Evolutionary conservation across 2,329 filamentous ascomycete species (phyloP).

Genomic region (Sporothrix euskadiensis): DNA sequence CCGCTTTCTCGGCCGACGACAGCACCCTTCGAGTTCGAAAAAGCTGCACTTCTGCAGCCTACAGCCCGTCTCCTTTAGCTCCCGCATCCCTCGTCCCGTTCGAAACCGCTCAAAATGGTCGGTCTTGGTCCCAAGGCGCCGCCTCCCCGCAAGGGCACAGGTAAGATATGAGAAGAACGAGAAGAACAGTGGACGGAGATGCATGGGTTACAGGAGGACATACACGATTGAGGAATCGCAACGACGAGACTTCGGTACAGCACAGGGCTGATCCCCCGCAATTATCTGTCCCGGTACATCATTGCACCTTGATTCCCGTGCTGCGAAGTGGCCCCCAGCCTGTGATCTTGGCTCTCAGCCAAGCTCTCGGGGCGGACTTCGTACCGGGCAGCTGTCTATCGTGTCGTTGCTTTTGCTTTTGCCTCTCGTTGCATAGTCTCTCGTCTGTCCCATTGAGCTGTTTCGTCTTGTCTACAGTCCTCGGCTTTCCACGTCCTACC

Average conservation of each 20-base stretch:
- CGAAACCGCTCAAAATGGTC: constrained; percentile 53
- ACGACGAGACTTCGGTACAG: neutral
- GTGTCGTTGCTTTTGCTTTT: neutral
- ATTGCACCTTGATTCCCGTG: neutral
- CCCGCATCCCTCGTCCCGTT: constrained; percentile 14
- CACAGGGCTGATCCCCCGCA: neutral
- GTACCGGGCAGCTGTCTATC: neutral
- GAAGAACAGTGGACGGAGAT: neutral
- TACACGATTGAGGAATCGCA: neutral
- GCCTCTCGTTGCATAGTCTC: neutral
- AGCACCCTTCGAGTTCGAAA: neutral
- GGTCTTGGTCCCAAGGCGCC: constrained; percentile 63
- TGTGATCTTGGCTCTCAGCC: neutral
- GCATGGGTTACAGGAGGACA: neutral
- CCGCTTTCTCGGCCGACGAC: neutral
- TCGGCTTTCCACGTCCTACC: neutral
- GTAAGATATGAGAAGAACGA: constrained; percentile 35
- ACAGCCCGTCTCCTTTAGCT: neutral
- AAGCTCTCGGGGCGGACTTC: neutral
- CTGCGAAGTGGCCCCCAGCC: neutral
- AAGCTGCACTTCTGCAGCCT: neutral
- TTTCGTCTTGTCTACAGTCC: neutral
- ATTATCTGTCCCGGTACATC: neutral
- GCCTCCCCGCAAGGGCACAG: constrained; percentile 57
- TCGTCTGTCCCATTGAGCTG: neutral